Base-by-base conservation (phyloP, 1,284 basidiomycete genomes). In the Austroboletus novae-zelandiae region DNA sequence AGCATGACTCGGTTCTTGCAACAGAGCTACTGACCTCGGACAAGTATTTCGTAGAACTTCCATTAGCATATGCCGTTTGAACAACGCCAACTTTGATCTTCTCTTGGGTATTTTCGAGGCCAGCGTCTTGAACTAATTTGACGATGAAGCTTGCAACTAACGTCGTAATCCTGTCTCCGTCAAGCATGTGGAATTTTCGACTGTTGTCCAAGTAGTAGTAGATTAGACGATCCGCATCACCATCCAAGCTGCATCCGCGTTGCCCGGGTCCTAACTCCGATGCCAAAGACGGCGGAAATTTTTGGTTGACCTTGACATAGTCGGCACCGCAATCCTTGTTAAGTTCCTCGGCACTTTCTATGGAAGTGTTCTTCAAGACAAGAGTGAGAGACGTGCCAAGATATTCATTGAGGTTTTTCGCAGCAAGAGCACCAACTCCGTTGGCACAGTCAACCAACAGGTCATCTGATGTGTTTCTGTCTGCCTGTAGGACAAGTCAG, bases 31-130 rank as follows among this genome's bases (percentile, higher is more conserved):
- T 15, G 58, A 94, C 94, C 70, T 86, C 83, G 23, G 83, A 75
- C 42, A 98, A 77, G 67, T 95, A 99, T 66, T 90, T 91, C 11
- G 97, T 99, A 1, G 96, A 98, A 57, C 85, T 92, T 13, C 97
- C 97, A 62, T 99, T 99, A 31, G 97, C 97, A 69, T 99, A 99
- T 0, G 97, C 97, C 1, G 97, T 99, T 71, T 99, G 97, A 9
- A 99, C 94, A 35, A 98, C 91, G 27, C 95, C 94, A 18, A 97
- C 89, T 66, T 86, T 83, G 55, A 95, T 72, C 40, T 80, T 70
- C 43, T 65, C 50, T 51, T 43, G 47, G 27, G 15, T 32, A 18
- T 76, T 73, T 32, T 88, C 84, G 40, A 98, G 73, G 25, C 91
- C 91, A 29, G 93, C 84, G 39, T 83, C 79, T 66, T 86, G 90